Evolutionary conservation across 208 protist genomes (phyloP), one percentile per base, ranked within the genome.

Genomic region (Wallacemonas sp.): DNA sequence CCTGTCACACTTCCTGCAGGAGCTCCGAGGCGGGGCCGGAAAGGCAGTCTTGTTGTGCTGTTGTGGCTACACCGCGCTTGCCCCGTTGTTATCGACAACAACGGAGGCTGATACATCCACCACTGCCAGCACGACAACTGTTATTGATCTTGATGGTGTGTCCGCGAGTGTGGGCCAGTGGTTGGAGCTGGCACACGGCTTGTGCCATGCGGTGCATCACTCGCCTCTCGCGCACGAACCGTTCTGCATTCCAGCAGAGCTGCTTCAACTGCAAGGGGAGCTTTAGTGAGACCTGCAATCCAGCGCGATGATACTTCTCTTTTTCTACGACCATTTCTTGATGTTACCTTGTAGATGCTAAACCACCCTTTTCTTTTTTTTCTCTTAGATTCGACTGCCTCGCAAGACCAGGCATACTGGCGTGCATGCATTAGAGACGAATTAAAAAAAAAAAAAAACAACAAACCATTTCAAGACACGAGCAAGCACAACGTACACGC

Each of bases 11-110:
- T 59, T 33, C 32, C 10, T 59, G 14, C n/a, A 20, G 16, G 52
- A 59, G 31, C 26, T 59, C n/a, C 22, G 20, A 8, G 29, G 32
- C 10, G 18, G 31, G 5, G 5, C 5, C 20, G 29, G 31, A 0
- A 59, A 59, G 52, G 52, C 31, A 5, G 31, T 59, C 5, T 25
- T 59, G 31, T 23, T 59, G 52, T 59, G 52, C 52, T 59, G 52
- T 23, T 59, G 52, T 25, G 18, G 44, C 18, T 49, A 18, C 12
- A 49, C 44, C 10, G 7, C 44, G 20, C 20, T 16, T 7, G 5
- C 44, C 7, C 7, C 44, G n/a, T 0, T 16, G 16, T 18, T 10
- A 1, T 10, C 8, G 44, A 49, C 44, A 16, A 25, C n/a, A 16
- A 49, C 44, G n/a, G 1, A 7, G 16, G 44, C 10, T 22, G 20